Conservation (phyloP, 1,284 basidiomycete species). For the Porodaedalea pini region DNA sequence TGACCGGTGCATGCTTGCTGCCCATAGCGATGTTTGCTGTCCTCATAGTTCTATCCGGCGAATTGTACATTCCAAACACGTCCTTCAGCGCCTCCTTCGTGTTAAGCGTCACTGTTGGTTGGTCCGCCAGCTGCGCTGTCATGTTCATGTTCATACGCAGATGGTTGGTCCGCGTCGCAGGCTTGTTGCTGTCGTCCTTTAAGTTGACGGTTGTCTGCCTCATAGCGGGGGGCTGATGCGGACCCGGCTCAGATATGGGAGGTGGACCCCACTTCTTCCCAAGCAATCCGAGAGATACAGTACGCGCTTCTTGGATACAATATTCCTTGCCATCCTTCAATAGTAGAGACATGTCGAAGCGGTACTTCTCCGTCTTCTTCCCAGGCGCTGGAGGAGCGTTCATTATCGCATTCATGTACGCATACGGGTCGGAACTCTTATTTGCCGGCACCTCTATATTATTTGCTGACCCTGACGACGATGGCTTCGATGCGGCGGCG, state of each 20-base stretch:
- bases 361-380: constrained; percentile 65
- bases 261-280: constrained; percentile 78
- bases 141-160: constrained; percentile 16
- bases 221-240: constrained; percentile 28
- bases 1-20: constrained; percentile 67
- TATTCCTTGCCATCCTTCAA: constrained; percentile 70
- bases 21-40: constrained; percentile 42
- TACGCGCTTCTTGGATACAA: constrained; percentile 70
- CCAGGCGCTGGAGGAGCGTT: constrained; percentile 61
- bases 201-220: constrained; percentile 42
- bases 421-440: constrained; percentile 17
- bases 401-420: constrained; percentile 49
- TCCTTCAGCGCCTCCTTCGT: constrained; percentile 91
- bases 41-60: constrained; percentile 71
- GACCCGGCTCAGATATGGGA: constrained; percentile 40
- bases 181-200: constrained; percentile 49
- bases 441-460: background rate
- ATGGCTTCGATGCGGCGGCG: constrained; percentile 28
- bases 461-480: constrained; percentile 36
- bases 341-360: constrained; percentile 62
- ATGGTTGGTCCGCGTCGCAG: constrained; percentile 27
- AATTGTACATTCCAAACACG: constrained; percentile 92
- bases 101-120: constrained; percentile 76
- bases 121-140: constrained; percentile 33
- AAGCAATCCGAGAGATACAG: constrained; percentile 71